These are phyloP conservation scores for Ploettnerulaceae sp. DNA, from an alignment of 2,329 filamentous ascomycete species.

Conservation along the genomic window DNA sequence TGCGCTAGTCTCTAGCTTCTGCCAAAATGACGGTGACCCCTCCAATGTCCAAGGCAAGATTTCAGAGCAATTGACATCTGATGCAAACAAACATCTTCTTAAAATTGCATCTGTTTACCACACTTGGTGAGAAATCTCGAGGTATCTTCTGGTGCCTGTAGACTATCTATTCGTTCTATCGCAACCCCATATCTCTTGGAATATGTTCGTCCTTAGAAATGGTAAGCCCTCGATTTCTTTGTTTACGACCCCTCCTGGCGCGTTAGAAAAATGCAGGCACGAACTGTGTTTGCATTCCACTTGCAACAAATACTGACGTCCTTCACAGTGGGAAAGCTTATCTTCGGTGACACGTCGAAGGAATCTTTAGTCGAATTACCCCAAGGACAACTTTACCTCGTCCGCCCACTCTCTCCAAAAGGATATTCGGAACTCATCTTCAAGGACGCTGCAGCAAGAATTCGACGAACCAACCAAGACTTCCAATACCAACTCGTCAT, in stretches of 20 bases:
- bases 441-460: slow-evolving; percentile 89
- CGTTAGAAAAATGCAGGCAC: slow-evolving; percentile 5
- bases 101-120: neutral
- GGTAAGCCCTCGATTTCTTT: slow-evolving; percentile 32
- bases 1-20: neutral
- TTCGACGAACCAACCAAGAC: slow-evolving; percentile 88
- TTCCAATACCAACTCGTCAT: slow-evolving; percentile 97
- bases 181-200: neutral
- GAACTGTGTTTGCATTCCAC: neutral
- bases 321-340: slow-evolving; percentile 74
- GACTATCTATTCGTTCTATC: neutral
- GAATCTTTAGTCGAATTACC: slow-evolving; percentile 92
- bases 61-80: neutral
- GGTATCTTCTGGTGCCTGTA: slow-evolving; percentile 4
- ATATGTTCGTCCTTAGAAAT: slow-evolving; percentile 43
- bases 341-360: slow-evolving; percentile 76
- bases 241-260: slow-evolving; percentile 9
- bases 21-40: slow-evolving; percentile 8
- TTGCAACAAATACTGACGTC: slow-evolving; percentile 14
- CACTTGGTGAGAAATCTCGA: neutral
- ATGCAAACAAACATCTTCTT: neutral
- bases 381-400: slow-evolving; percentile 94
- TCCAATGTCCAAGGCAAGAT: slow-evolving; percentile 15
- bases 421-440: slow-evolving; percentile 99
- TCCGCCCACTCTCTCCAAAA: slow-evolving; percentile 90